These are phyloP conservation scores for Trichoderma pleuroti DNA, from an alignment of 2,329 filamentous ascomycete species.

Conservation along the genomic window DNA sequence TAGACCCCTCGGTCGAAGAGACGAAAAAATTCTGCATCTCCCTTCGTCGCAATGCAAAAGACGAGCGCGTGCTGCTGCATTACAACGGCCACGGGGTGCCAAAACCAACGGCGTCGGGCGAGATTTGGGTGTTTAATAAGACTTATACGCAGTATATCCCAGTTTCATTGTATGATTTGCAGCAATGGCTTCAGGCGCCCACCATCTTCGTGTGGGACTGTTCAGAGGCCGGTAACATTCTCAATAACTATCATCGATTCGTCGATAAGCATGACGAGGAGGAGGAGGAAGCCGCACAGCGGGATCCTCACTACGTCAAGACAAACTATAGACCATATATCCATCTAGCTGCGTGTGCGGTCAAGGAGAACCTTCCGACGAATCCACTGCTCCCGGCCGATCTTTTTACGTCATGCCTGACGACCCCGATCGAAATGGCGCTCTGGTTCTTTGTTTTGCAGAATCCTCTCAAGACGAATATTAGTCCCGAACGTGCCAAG, in stretches of 20 bases:
- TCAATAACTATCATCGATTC: constrained; percentile 90
- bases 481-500: constrained; percentile 78
- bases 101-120: constrained; percentile 88
- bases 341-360: constrained; percentile 84
- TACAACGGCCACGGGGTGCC: constrained; percentile 98
- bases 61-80: constrained; percentile 93
- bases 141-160: constrained; percentile 99
- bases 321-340: constrained; percentile 69
- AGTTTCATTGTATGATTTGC: constrained; percentile 89
- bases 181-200: constrained; percentile 92
- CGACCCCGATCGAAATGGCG: constrained; percentile 96
- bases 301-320: constrained; percentile 81
- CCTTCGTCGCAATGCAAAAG: constrained; percentile 85
- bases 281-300: constrained; percentile 69
- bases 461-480: constrained; percentile 67
- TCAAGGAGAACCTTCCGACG: constrained; percentile 89
- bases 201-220: constrained; percentile 98
- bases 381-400: constrained; percentile 92
- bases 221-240: constrained; percentile 91
- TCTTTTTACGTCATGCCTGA: constrained; percentile 92
- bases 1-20: constrained; percentile 95
- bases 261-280: constrained; percentile 93
- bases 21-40: constrained; percentile 95
- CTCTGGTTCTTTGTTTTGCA: constrained; percentile 94
- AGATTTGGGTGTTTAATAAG: constrained; percentile 99